Conservation (phyloP, 2,329 filamentous ascomycete genomes). For the Exophiala spinifera region DNA sequence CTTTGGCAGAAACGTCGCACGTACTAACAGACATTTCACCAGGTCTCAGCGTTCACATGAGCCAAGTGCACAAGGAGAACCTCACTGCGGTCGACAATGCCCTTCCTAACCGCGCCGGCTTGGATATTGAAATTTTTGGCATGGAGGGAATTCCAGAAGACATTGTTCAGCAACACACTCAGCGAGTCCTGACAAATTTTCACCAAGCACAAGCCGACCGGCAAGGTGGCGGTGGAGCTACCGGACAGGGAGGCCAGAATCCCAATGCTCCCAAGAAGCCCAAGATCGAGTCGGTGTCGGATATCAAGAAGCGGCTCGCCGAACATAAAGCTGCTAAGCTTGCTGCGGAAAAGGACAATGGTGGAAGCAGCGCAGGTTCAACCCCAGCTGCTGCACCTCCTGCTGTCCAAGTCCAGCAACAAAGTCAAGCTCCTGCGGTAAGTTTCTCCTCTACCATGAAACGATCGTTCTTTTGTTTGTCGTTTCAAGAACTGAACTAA, state of each 20-base stretch:
- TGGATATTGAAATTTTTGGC: conserved; percentile 94
- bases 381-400: conserved; percentile 52
- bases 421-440: conserved; percentile 39
- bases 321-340: conserved; percentile 66
- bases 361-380: conserved; percentile 55
- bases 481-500: conserved; percentile 1
- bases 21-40: neutral
- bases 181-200: conserved; percentile 79
- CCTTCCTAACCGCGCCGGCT: conserved; percentile 75
- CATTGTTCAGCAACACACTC: conserved; percentile 75
- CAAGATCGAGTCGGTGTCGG: conserved; percentile 70
- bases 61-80: conserved; percentile 95
- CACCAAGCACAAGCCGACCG: conserved; percentile 82
- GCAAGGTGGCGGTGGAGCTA: conserved; percentile 78
- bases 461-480: neutral
- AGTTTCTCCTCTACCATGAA: conserved; percentile 36
- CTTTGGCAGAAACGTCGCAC: neutral
- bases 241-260: conserved; percentile 60
- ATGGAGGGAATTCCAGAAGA: conserved; percentile 96
- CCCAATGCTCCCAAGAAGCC: conserved; percentile 57
- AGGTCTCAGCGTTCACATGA: conserved; percentile 96
- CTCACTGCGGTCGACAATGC: conserved; percentile 88
- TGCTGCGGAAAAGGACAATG: conserved; percentile 58
- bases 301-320: conserved; percentile 75
- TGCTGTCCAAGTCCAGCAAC: conserved; percentile 43